A percentile compares a stretch with the other conserved stretches of the same genome.
These are phyloP conservation scores for Sarcodon sp. DNA, from an alignment of 768 basidiomycete species.

Conservation along the genomic window DNA sequence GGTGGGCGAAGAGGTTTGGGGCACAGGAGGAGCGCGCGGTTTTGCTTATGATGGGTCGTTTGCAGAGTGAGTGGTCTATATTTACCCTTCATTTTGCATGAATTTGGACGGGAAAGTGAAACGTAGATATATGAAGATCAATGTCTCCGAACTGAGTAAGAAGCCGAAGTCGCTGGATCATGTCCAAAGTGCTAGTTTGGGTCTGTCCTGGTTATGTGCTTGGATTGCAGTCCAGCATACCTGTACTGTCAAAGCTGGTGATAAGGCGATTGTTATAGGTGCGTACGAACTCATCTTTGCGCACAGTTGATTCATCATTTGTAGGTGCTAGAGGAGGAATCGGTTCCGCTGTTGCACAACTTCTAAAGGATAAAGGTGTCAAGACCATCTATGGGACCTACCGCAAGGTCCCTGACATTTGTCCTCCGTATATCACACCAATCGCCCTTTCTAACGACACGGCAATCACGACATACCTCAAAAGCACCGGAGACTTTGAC, in stretches of 20 bases:
- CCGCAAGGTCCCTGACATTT: constrained; percentile 6
- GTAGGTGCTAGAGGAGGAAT: constrained; percentile 22
- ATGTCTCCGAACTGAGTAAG: constrained; percentile 15
- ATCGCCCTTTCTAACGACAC: constrained; percentile 21
- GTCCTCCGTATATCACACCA: constrained; percentile 17
- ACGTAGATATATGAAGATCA: constrained; percentile 16
- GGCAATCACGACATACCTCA: constrained; percentile 10
- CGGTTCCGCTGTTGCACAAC: constrained; percentile 19
- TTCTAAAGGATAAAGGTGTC: constrained; percentile 18
- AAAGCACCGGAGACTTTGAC: constrained; percentile 3
- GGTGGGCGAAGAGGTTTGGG: constrained; percentile 20
- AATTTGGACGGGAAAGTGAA: not conserved
- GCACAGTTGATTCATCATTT: not conserved
- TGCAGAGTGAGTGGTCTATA: constrained; percentile 15
- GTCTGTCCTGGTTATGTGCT: constrained; percentile 21
- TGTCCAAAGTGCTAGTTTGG: constrained; percentile 17
- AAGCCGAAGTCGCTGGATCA: constrained; percentile 17
- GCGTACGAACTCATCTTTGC: not conserved
- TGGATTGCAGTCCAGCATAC: constrained; percentile 24
- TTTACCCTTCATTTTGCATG: not conserved
- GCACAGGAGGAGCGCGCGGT: constrained; percentile 19
- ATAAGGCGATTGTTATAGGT: constrained; percentile 21
- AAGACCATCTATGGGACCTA: constrained; percentile 20
- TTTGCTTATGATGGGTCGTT: constrained; percentile 20
- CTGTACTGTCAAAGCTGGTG: constrained; percentile 17